These are phyloP conservation scores for Dictyostelium brefeldianum DNA, from an alignment of 78 protist genomes.

Conservation along the genomic window DNA sequence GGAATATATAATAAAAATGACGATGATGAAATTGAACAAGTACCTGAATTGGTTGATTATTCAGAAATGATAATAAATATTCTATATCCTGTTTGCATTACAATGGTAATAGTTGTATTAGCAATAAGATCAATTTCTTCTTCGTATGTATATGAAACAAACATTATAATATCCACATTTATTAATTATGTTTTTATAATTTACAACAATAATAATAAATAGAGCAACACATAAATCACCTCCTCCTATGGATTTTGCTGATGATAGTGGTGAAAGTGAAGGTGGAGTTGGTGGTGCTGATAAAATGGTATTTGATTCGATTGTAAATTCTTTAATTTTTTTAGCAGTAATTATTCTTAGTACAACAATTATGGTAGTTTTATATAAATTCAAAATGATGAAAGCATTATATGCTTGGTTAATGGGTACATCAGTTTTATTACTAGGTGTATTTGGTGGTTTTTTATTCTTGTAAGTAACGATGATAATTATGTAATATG, in stretches of 20 bases:
- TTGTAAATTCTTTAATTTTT: constrained; percentile 70
- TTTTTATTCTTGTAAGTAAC: constrained; percentile 60
- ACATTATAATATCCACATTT: not conserved
- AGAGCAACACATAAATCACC: not conserved
- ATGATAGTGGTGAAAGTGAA: constrained; percentile 9
- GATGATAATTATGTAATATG: too few species aligned
- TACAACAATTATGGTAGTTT: constrained; percentile 79
- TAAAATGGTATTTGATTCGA: constrained; percentile 30
- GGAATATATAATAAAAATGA: not conserved
- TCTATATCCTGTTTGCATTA: constrained; percentile 63
- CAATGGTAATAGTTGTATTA: constrained; percentile 57
- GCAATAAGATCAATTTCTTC: constrained; percentile 34
- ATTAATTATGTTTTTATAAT: not conserved
- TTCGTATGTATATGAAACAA: not conserved
- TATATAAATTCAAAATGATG: constrained; percentile 76
- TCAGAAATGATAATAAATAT: constrained; percentile 52
- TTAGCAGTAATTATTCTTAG: constrained; percentile 63
- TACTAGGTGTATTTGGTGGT: constrained; percentile 86
- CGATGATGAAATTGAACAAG: not conserved
- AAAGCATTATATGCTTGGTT: constrained; percentile 86
- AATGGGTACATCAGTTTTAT: constrained; percentile 62
- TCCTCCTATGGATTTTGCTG: not conserved
- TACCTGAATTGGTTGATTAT: constrained; percentile 33
- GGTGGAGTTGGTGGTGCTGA: not conserved
- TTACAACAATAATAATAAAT: not conserved